Percentiles rank a stretch among this genome's conserved stretches.
phyloP scores from a whole-genome alignment of 352 stramenopile species.

The Globisporangium recalcitrans region DNA sequence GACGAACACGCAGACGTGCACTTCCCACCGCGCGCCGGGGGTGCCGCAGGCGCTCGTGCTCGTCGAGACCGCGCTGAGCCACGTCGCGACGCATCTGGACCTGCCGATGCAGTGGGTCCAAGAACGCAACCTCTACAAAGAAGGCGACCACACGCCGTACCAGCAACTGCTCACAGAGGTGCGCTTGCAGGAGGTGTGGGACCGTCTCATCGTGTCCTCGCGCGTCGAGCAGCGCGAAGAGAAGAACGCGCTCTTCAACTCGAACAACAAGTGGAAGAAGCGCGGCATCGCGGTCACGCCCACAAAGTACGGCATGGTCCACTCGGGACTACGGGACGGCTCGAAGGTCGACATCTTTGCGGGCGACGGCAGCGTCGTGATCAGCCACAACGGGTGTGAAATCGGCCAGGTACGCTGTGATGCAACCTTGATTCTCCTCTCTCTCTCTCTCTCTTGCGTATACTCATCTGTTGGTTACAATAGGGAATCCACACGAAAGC shows the following conservation, averaged over 20 bases:
- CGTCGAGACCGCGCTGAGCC: slow-evolving; percentile 92
- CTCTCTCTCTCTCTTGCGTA: background rate
- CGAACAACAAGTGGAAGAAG: slow-evolving; percentile 89
- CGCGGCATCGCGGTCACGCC: slow-evolving; percentile 81
- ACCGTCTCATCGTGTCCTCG: slow-evolving; percentile 57
- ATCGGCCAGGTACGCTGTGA: slow-evolving; percentile 91
- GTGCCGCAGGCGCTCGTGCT: slow-evolving; percentile 90
- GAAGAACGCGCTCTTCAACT: slow-evolving; percentile 88
- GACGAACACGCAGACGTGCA: slow-evolving; percentile 93
- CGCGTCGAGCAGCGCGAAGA: slow-evolving; percentile 60
- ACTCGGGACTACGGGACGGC: slow-evolving; percentile 56
- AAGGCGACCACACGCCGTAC: slow-evolving; percentile 90
- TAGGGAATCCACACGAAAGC: slow-evolving; percentile 69
- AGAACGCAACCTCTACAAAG: slow-evolving; percentile 90
- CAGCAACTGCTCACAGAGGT: slow-evolving; percentile 90
- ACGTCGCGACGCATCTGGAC: slow-evolving; percentile 84
- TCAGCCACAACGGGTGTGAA: slow-evolving; percentile 95
- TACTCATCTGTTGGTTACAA: background rate
- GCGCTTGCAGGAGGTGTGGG: slow-evolving; percentile 87
- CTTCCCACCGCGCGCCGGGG: slow-evolving; percentile 94
- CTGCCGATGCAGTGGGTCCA: slow-evolving; percentile 70
- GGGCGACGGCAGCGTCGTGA: slow-evolving; percentile 91
- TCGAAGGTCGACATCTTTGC: slow-evolving; percentile 39
- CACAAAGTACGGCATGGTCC: slow-evolving; percentile 95
- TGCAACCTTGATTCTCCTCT: background rate